Conservation (phyloP, 257 asterid species). For the Solanum pinnatisectum region DNA sequence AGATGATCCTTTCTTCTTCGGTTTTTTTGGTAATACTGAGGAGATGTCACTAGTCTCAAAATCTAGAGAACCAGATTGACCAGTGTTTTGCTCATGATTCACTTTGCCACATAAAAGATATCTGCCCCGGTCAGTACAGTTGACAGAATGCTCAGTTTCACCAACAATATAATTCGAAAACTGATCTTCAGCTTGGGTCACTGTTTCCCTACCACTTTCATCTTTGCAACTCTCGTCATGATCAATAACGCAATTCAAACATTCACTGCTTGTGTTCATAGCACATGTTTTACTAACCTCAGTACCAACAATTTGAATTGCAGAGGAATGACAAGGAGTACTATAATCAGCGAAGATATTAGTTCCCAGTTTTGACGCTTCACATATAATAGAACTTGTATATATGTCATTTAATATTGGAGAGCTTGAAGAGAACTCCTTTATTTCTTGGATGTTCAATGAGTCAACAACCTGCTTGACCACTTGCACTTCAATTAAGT, state of each 20-base stretch:
- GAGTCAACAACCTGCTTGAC: slow-evolving; percentile 1
- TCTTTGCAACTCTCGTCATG: neutral
- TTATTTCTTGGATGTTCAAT: slow-evolving; percentile 1
- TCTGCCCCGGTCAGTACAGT: neutral
- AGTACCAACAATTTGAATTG: neutral
- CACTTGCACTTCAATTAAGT: neutral
- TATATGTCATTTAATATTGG: neutral
- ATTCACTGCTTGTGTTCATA: neutral
- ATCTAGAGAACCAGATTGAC: neutral
- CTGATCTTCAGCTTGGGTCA: slow-evolving; percentile 7
- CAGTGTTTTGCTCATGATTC: neutral
- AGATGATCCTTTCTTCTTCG: slow-evolving; percentile 15
- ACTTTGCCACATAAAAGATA: neutral
- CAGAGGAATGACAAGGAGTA: neutral
- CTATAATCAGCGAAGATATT: neutral
- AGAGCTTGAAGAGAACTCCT: neutral
- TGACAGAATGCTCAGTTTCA: slow-evolving; percentile 2
- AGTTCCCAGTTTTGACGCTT: neutral
- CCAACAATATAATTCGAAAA: neutral
- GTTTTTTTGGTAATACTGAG: slow-evolving; percentile 3
- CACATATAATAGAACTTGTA: slow-evolving; percentile 1
- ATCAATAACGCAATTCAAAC: neutral
- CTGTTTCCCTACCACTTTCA: slow-evolving; percentile 5
- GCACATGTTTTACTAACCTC: neutral
- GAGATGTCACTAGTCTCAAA: slow-evolving; percentile 6